Conservation (phyloP, 2,329 filamentous ascomycete species). For the Eutypa lata region DNA sequence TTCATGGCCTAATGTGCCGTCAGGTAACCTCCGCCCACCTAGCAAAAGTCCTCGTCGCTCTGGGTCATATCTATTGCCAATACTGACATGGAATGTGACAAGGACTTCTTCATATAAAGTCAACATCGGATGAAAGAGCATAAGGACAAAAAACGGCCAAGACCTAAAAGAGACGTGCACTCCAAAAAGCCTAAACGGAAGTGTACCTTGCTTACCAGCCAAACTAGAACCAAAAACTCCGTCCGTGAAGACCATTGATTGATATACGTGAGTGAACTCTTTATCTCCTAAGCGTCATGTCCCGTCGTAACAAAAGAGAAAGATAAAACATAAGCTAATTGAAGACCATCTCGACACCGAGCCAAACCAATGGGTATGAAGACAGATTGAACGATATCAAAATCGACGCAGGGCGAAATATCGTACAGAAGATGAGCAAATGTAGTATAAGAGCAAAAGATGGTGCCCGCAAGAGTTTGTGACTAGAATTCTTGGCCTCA, state of each 20-base stretch:
- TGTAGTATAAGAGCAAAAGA: neutral
- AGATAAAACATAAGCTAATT: neutral
- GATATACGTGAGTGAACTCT: conserved; percentile 18
- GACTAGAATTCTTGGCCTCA: neutral
- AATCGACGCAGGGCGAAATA: neutral
- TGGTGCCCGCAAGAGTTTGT: neutral
- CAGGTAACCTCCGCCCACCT: too few species aligned
- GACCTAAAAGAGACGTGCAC: conserved; percentile 15
- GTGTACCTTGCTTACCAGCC: conserved; percentile 6
- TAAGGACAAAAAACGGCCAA: conserved; percentile 5
- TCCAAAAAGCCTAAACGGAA: conserved; percentile 7
- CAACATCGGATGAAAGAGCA: conserved; percentile 17
- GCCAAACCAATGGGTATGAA: neutral
- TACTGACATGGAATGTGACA: conserved; percentile 12
- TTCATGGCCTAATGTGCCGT: too few species aligned
- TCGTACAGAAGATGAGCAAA: neutral
- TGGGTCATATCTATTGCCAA: conserved; percentile 1
- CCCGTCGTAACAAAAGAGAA: conserved; percentile 21
- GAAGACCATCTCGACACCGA: neutral
- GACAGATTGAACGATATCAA: neutral
- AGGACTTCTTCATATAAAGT: conserved; percentile 11
- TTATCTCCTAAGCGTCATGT: conserved; percentile 18
- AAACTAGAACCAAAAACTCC: conserved; percentile 21
- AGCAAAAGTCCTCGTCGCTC: too few species aligned
- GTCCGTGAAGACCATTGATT: conserved; percentile 19